Evolutionary conservation across 2,329 filamentous ascomycete species (phyloP).

Genomic region (Penicillium concentricum): DNA sequence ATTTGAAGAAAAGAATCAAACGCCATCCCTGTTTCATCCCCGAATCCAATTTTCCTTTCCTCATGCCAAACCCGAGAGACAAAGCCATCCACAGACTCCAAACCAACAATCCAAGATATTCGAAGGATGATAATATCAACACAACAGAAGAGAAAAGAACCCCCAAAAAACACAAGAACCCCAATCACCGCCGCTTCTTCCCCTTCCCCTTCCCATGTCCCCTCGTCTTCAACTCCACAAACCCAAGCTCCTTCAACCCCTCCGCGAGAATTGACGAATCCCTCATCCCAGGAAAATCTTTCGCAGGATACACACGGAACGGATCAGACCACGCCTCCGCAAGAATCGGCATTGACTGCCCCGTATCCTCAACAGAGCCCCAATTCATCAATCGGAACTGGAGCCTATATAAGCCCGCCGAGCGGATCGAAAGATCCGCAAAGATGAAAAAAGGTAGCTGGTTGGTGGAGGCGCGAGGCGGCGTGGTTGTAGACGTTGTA

Average conservation of each 20-base stretch:
- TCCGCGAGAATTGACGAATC: constrained; percentile 41
- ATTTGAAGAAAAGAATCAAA: not conserved
- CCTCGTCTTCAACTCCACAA: constrained; percentile 43
- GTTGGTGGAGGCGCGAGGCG: constrained; percentile 23
- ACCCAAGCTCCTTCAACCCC: constrained; percentile 42
- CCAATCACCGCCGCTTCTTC: constrained; percentile 23
- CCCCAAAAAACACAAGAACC: not conserved
- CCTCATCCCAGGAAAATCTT: constrained; percentile 47
- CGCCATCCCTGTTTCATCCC: not conserved
- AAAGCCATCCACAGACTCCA: not conserved
- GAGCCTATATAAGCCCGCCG: constrained; percentile 45
- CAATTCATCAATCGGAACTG: constrained; percentile 48
- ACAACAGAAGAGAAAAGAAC: not conserved
- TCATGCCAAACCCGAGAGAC: not conserved
- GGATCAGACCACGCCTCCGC: constrained; percentile 42
- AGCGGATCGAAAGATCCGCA: constrained; percentile 48
- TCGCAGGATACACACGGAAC: constrained; percentile 44
- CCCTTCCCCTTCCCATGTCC: constrained; percentile 38
- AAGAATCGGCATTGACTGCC: constrained; percentile 38
- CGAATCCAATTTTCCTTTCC: not conserved
- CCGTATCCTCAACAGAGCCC: constrained; percentile 36
- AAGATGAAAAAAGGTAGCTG: constrained; percentile 51
- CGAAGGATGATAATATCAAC: not conserved
- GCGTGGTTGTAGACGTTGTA: constrained; percentile 9
- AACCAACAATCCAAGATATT: not conserved